Base-by-base conservation (phyloP, 768 basidiomycete genomes). In the Suillus cothurnatus region DNA sequence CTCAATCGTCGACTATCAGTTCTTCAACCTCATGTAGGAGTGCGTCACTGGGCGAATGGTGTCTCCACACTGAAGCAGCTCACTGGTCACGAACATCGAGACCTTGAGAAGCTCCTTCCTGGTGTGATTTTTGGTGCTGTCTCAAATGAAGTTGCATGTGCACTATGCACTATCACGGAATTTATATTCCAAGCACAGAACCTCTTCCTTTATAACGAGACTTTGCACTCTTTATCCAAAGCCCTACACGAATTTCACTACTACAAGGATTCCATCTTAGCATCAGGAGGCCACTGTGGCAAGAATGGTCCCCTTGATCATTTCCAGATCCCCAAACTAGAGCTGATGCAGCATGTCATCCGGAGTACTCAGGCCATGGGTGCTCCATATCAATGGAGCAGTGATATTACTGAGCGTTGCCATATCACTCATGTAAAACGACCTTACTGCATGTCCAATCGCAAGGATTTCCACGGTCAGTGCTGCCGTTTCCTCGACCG, bases 111-210 rank as follows among this genome's bases (percentile, higher is more conserved):
- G 19, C 41, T 43, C 19, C 41, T 43, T 43, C 41, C 41, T 8
- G 19, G 19, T 21, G 19, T 43, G 41, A 43, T 43, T 3, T 1
- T 43, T 0, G 19, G 19, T 8, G 19, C 41, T 8, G 17, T 41
- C 17, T 1, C 17, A 0, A 1, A 41, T 41, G 39, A 41, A 6
- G 39, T 41, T 6, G 17, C 39, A 17, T 41, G 39, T 19, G 17
- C 17, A 4, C 17, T 41, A 41, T 1, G n/a, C 4, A 9, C 45
- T 23, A 72, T 82, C 8, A 70, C 77, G 0, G 78, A 83, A 60
- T 82, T 83, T 59, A 72, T 73, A 8, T 82, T 78, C 63, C 68
- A 76, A 4, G 75, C 74, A 0, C 81, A 83, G 64, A 59, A 71
- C 0, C 67, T 59, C 1, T 66, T 68, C 8, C 71, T 81, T 6